Base-by-base conservation (phyloP, 2,329 filamentous ascomycete species). In the Hypomyces perniciosus region DNA sequence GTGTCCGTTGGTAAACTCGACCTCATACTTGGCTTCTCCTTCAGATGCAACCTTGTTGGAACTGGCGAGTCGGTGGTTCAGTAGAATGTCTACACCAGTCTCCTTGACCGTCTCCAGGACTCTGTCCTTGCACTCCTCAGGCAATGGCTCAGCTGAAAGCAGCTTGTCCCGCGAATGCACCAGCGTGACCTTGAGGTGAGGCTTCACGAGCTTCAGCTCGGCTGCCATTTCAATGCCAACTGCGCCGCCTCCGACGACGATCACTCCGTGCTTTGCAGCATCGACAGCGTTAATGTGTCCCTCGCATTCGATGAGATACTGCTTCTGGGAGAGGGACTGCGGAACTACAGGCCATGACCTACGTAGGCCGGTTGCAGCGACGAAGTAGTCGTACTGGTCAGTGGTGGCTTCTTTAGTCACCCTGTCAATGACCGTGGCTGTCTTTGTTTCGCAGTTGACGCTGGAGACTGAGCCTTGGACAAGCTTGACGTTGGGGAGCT, bases 151-250 rank as follows among this genome's bases (percentile, higher is more conserved):
- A 0, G 85, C 81, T 0, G 86, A 90, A 6, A 92, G 74, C 1
- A 92, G 77, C 59, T 80, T 80, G 28, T 78, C 72, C 20, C 86
- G 76, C 4, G 87, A 90, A 64, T 92, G 88, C 4, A 89, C 79
- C 1, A 93, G 77, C 1, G 81, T 87, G n/a, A 92, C 83, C 38
- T 78, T 77, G 48, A 81, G 71, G 8, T 77, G 61, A 0, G 88
- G 86, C 54, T 84, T 76, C 27, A 83, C 71, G 42, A 79, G 65
- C 67, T 90, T 91, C 48, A 91, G 72, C 69, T 93, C 88, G 1
- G 85, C 82, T 0, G 88, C 86, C 77, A 92, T 90, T 65, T 92
- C 88, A 49, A 91, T 83, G 7, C 88, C 88, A 1, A 91, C 88
- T 6, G 88, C 88, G 45, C 86, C 70, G 56, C 88, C 88, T 13